phyloP scores from a whole-genome alignment of 2,329 filamentous ascomycete genomes.

The Pestalotiopsis sp. region DNA sequence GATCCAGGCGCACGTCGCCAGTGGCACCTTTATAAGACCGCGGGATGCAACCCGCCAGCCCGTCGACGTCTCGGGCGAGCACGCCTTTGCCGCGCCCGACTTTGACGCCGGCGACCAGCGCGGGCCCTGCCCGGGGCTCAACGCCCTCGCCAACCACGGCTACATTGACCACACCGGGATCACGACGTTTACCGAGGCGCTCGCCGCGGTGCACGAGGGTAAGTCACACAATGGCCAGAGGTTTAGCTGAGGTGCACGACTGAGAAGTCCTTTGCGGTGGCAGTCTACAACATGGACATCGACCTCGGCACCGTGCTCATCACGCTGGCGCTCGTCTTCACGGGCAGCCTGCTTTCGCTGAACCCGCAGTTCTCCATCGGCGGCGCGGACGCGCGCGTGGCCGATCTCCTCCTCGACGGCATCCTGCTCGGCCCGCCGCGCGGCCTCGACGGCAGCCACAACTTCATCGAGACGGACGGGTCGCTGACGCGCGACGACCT shows the following conservation, averaged over 20 bases:
- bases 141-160: slow-evolving; percentile 16
- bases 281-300: slow-evolving; percentile 46
- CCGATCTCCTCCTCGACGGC: slow-evolving; percentile 40
- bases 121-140: slow-evolving; percentile 15
- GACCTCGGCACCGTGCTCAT: slow-evolving; percentile 41
- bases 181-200: slow-evolving; percentile 14
- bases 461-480: slow-evolving; percentile 55
- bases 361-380: slow-evolving; percentile 53
- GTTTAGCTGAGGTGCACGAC: too few relatives aligned
- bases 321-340: slow-evolving; percentile 46
- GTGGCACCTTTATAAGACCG: not conserved
- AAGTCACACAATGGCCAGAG: not conserved
- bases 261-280: too few relatives aligned
- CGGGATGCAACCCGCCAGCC: not conserved
- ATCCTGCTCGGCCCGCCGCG: slow-evolving; percentile 43
- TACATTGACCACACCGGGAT: slow-evolving; percentile 13
- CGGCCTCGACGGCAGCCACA: slow-evolving; percentile 52
- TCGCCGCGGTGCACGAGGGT: not conserved
- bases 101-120: slow-evolving; percentile 29
- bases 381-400: slow-evolving; percentile 37
- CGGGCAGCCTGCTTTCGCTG: slow-evolving; percentile 50
- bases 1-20: not conserved
- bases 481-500: slow-evolving; percentile 54
- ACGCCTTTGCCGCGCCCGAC: not conserved
- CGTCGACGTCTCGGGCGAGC: not conserved